Base-by-base conservation (phyloP, 2,329 filamentous ascomycete species). In the Fusarium sp. region DNA sequence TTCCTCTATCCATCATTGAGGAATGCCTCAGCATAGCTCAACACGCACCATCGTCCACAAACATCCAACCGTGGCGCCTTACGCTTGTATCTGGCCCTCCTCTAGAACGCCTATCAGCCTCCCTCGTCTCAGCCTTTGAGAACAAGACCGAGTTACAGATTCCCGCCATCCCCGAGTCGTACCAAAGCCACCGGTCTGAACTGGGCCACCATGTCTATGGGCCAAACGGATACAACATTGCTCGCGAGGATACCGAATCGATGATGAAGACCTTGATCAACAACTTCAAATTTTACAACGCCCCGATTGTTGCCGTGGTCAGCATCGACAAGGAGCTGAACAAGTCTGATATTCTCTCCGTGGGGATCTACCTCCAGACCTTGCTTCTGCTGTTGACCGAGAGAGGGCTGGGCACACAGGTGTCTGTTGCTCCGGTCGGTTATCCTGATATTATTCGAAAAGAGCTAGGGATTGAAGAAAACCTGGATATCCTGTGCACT, bases 251-350 rank as follows among this genome's bases (percentile, higher is more conserved):
- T 8, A 50, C 45, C 0, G 64, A 63, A 7, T 62, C 68, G 0
- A 69, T 72, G 59, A 60, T 6, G 14, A 73, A 62, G 6, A 66
- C 63, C 12, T 7, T 65, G 8, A 45, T 72, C 0, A 68, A 60
- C 35, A 76, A 76, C 11, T 76, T 69, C 3, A 62, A 75, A 0
- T 76, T 76, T 6, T 76, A 76, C 4, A 69, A 69, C 32, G 71
- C 73, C 0, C 73, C 73, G 0, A 27, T 70, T 2, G 73, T 72
- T 2, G 68, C 68, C 3, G 37, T 76, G 1, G 17, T 76, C 2
- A 64, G 2, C 2, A 76, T 76, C 4, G 65, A 72, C 2, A 73
- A 66, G 22, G 37, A 50, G 0, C 32, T 76, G 0, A 63, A 59
- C 17, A 64, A 54, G 0, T 43, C 56, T 1, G 73, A 76, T n/a